Conservation (phyloP, 169 alveolate genomes). For the Plasmodium relictum region DNA sequence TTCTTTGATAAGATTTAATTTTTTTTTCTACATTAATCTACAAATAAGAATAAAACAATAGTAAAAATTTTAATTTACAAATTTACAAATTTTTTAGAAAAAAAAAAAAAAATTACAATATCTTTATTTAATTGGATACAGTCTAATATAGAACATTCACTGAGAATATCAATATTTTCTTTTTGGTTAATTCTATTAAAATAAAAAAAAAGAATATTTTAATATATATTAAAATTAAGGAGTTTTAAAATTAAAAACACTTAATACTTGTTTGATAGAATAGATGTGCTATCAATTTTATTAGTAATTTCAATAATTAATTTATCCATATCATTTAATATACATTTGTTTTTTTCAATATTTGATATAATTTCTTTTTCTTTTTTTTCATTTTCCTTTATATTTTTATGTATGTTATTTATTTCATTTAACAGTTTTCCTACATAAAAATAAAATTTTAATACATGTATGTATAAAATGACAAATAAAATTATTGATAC, state of each 20-base stretch:
- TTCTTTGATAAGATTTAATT: conserved; percentile 53
- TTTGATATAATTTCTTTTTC: conserved; percentile 37
- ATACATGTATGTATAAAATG: background rate
- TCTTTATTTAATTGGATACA: conserved; percentile 49
- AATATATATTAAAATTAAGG: background rate
- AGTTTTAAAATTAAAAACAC: background rate
- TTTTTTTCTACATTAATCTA: conserved; percentile 35
- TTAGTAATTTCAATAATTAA: conserved; percentile 28
- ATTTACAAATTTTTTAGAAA: background rate
- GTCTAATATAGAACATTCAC: conserved; percentile 19
- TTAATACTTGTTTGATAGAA: conserved; percentile 31
- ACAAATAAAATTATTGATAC: background rate
- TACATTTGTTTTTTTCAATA: conserved; percentile 25
- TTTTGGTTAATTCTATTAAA: conserved; percentile 34
- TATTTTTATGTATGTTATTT: conserved; percentile 14
- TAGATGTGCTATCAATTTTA: conserved; percentile 19
- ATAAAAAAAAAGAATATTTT: background rate
- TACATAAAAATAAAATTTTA: background rate
- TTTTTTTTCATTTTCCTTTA: conserved; percentile 8
- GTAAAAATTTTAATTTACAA: too few relatives aligned
- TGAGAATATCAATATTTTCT: conserved; percentile 28
- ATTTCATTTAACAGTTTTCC: conserved; percentile 51
- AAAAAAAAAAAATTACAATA: conserved; percentile 21
- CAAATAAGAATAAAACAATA: background rate
- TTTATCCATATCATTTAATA: conserved; percentile 12